Evolutionary conservation across 495 filamentous ascomycete genomes (phyloP).

Genomic region (Penicillium parvum): DNA sequence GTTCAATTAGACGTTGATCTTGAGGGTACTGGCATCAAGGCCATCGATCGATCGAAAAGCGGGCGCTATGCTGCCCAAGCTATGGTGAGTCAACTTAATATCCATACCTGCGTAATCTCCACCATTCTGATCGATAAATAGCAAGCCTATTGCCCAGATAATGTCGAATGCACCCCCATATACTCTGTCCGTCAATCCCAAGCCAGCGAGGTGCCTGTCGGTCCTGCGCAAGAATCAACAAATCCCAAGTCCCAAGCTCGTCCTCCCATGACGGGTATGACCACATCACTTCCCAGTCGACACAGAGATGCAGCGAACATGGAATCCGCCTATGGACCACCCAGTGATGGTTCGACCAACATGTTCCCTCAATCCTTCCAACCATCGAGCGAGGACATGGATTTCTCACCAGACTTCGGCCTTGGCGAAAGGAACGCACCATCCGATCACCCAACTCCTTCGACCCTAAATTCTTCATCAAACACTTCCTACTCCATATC

Average conservation of each 20-base stretch:
- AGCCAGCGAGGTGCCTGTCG: background rate
- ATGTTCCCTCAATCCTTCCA: constrained; percentile 5
- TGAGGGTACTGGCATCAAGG: constrained; percentile 52
- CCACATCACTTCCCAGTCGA: constrained; percentile 27
- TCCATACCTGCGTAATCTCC: background rate
- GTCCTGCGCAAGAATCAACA: constrained; percentile 2
- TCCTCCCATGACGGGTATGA: background rate
- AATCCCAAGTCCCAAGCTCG: background rate
- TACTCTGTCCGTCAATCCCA: constrained; percentile 13
- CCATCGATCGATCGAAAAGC: constrained; percentile 9
- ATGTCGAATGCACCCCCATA: constrained; percentile 9
- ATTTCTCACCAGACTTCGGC: constrained; percentile 27
- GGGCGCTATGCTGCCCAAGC: constrained; percentile 5
- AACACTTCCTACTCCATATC: constrained; percentile 32
- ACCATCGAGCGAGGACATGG: constrained; percentile 20
- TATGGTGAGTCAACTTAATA: constrained; percentile 9
- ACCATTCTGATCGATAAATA: constrained; percentile 6
- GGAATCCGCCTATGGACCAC: background rate
- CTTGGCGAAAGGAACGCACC: constrained; percentile 27
- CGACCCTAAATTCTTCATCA: constrained; percentile 34
- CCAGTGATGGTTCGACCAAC: constrained; percentile 1
- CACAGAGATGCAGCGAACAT: constrained; percentile 11
- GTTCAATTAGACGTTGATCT: constrained; percentile 92
- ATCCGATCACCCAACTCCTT: constrained; percentile 34
- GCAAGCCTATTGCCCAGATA: constrained; percentile 10